Percentiles rank a stretch among this genome's conserved stretches.
phyloP scores from a whole-genome alignment of 441 rosid genomes.

The Adansonia madagascariensis region DNA sequence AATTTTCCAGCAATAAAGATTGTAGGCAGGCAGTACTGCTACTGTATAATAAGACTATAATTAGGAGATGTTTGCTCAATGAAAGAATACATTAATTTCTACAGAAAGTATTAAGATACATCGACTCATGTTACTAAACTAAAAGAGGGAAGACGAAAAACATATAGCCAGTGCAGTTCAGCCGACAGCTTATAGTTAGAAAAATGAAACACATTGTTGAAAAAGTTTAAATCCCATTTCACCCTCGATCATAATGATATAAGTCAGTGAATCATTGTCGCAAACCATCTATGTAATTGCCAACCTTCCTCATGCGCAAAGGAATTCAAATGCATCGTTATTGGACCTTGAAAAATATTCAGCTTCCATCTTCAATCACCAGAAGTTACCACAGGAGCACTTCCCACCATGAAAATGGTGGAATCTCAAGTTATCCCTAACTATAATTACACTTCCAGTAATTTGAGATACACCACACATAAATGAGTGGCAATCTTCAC shows the following conservation, averaged over 20 bases:
- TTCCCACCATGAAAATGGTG: slow-evolving; percentile 69
- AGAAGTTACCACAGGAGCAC: slow-evolving; percentile 76
- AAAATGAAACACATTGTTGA: background rate
- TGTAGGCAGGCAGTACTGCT: no score
- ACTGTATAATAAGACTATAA: no score
- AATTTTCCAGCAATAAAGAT: no score
- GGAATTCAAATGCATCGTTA: background rate
- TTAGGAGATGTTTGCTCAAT: no score
- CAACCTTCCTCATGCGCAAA: background rate
- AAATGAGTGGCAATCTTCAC: slow-evolving; percentile 75
- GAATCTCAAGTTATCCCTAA: slow-evolving; percentile 74
- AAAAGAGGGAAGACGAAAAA: background rate
- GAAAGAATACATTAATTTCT: no score
- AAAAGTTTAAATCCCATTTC: background rate
- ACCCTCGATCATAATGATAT: background rate
- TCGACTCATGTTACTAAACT: background rate
- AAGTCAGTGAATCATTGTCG: background rate
- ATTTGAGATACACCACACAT: slow-evolving; percentile 63
- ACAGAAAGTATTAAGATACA: background rate
- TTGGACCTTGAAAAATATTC: background rate
- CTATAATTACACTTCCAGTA: slow-evolving; percentile 55
- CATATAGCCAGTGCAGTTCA: background rate
- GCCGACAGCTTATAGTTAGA: background rate
- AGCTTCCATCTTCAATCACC: slow-evolving; percentile 46
- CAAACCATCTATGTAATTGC: background rate